Conservation (phyloP, 108 stramenopile species). For the Skeletonema potamos region DNA sequence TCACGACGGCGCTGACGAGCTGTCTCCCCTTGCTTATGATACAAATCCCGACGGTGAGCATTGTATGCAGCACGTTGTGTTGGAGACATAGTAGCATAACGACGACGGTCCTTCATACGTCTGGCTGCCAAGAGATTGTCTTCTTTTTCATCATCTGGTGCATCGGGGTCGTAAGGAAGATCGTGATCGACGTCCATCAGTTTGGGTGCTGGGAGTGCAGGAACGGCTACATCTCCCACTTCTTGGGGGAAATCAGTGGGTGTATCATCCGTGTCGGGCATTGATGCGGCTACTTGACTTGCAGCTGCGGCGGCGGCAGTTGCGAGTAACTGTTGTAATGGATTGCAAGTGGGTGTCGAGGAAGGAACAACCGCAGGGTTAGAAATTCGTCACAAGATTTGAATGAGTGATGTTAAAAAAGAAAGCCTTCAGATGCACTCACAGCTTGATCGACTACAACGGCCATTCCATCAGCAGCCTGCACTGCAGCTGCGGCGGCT, state of each 20-base stretch:
- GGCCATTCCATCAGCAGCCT: constrained; percentile 39
- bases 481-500: constrained; percentile 31
- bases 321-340: constrained; percentile 30
- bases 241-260: background rate
- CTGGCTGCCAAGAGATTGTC: constrained; percentile 72
- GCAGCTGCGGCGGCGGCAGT: constrained; percentile 51
- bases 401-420: background rate
- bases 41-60: constrained; percentile 79
- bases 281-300: constrained; percentile 25
- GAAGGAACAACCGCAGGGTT: too few species aligned
- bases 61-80: constrained; percentile 81
- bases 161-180: background rate
- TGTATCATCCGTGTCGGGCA: background rate
- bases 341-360: too few species aligned
- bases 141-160: constrained; percentile 35
- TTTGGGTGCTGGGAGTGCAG: constrained; percentile 8
- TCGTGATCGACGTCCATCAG: constrained; percentile 15
- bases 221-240: background rate
- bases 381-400: too few species aligned
- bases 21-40: constrained; percentile 75
- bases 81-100: constrained; percentile 78
- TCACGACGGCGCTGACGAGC: constrained; percentile 72
- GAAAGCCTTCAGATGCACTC: background rate
- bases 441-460: constrained; percentile 41
- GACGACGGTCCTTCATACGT: constrained; percentile 79